phyloP scores from a whole-genome alignment of 495 filamentous ascomycete genomes.

The Xylaria sp. region DNA sequence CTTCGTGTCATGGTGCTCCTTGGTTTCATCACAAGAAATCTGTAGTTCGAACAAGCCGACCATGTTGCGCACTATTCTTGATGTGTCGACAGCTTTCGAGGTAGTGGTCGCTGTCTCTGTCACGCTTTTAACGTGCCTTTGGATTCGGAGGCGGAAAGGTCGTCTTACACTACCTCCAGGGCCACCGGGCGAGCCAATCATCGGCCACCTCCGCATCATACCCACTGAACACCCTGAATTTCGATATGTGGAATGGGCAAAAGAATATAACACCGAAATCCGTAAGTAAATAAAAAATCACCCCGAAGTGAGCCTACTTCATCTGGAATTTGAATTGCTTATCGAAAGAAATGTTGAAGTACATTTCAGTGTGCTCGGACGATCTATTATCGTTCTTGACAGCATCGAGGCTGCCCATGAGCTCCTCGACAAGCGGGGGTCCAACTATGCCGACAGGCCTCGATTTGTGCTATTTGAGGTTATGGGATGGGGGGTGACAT shows the following conservation, averaged over 20 bases:
- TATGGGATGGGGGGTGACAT: slow-evolving; percentile 54
- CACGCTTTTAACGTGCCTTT: slow-evolving; percentile 20
- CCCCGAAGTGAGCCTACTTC: slow-evolving; percentile 18
- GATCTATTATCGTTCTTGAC: slow-evolving; percentile 52
- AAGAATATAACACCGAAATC: slow-evolving; percentile 33
- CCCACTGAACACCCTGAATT: slow-evolving; percentile 49
- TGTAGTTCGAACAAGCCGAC: not conserved
- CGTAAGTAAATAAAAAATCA: slow-evolving; percentile 17
- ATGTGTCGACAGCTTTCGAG: not conserved
- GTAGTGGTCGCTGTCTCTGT: slow-evolving; percentile 2
- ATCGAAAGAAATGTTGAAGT: slow-evolving; percentile 38
- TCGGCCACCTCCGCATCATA: slow-evolving; percentile 51
- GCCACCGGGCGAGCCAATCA: slow-evolving; percentile 48
- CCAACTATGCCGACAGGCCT: slow-evolving; percentile 53
- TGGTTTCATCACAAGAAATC: not conserved
- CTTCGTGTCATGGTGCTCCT: not conserved
- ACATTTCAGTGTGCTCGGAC: slow-evolving; percentile 51
- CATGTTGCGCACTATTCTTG: not conserved
- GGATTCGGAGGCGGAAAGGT: slow-evolving; percentile 26
- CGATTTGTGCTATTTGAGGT: slow-evolving; percentile 58
- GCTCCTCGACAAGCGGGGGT: slow-evolving; percentile 52
- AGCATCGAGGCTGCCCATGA: slow-evolving; percentile 48
- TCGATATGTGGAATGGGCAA: slow-evolving; percentile 50
- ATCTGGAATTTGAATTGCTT: not conserved
- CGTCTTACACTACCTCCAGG: slow-evolving; percentile 47